Conservation (phyloP, 805 yeast species). For the Yarrowia deformans region DNA sequence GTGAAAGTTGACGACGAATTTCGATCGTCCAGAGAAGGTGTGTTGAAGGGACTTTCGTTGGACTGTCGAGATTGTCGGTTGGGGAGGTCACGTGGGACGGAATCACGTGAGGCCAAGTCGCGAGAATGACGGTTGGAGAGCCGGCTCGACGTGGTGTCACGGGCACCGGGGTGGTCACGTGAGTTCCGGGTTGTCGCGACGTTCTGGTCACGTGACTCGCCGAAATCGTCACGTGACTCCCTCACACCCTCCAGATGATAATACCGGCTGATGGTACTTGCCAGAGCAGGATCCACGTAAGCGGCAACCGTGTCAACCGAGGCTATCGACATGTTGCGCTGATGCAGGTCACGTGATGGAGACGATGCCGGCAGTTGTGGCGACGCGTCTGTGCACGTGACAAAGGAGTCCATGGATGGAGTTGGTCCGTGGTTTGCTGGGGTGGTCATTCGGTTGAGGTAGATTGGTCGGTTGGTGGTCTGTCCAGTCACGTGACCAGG, state of each 20-base stretch:
- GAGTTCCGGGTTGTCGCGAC: too few species aligned
- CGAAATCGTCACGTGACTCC: conserved; percentile 24
- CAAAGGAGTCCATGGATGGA: conserved; percentile 14
- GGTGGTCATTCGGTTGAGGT: neutral
- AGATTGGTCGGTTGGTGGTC: too few species aligned
- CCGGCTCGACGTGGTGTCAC: too few species aligned
- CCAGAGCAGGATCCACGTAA: conserved; percentile 7
- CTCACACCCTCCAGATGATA: neutral
- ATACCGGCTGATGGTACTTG: conserved; percentile 16
- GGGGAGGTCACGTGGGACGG: neutral
- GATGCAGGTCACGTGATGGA: neutral
- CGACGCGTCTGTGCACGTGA: conserved; percentile 16
- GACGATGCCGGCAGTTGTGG: neutral
- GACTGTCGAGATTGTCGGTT: too few species aligned
- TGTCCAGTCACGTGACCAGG: too few species aligned
- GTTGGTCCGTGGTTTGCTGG: neutral
- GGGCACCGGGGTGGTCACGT: too few species aligned
- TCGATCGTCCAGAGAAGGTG: conserved; percentile 20
- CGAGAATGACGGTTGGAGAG: neutral
- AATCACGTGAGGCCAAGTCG: neutral
- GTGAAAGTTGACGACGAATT: conserved; percentile 27
- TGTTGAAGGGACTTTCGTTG: neutral
- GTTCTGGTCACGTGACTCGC: conserved; percentile 1
- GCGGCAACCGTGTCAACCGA: conserved; percentile 11
- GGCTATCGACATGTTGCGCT: neutral